Evolutionary conservation across 441 rosid genomes (phyloP).

Genomic region (Biscutella laevigata): DNA sequence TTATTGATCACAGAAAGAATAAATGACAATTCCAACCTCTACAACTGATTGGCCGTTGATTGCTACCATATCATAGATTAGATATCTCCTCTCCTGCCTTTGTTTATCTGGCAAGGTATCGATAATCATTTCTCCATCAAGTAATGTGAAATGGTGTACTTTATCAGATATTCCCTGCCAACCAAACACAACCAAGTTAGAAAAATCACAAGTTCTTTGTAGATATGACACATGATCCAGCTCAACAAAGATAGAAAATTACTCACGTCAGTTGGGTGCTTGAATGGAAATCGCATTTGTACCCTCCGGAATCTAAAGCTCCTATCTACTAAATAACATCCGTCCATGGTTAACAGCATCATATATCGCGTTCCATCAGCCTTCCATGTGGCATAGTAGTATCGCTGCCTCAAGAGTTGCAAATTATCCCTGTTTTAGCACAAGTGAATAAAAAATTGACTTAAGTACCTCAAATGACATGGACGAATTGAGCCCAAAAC

Average conservation of each 20-base stretch:
- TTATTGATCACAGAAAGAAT: slow-evolving; percentile 18
- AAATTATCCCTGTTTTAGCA: slow-evolving; percentile 64
- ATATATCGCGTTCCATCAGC: slow-evolving; percentile 99
- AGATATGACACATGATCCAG: slow-evolving; percentile 17
- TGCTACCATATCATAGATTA: slow-evolving; percentile 96
- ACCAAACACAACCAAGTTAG: slow-evolving; percentile 10
- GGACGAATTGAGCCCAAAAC: background rate
- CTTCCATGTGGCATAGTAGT: slow-evolving; percentile 99
- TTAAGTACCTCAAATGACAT: background rate
- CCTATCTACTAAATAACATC: slow-evolving; percentile 87
- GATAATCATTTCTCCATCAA: slow-evolving; percentile 98
- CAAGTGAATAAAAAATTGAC: slow-evolving; percentile 11
- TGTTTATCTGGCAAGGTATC: slow-evolving; percentile 84
- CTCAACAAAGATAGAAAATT: slow-evolving; percentile 16
- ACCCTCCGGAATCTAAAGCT: slow-evolving; percentile 85
- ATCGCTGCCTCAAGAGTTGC: slow-evolving; percentile 88
- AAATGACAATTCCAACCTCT: slow-evolving; percentile 54
- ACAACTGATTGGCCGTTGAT: slow-evolving; percentile 59
- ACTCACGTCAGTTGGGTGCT: slow-evolving; percentile 61
- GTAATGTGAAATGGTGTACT: slow-evolving; percentile 81
- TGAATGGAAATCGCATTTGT: slow-evolving; percentile 95
- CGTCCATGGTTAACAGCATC: slow-evolving; percentile 90
- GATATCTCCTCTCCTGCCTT: slow-evolving; percentile 96
- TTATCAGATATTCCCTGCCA: slow-evolving; percentile 63
- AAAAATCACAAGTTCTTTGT: background rate